phyloP scores from a whole-genome alignment of 495 filamentous ascomycete genomes.

The Aeminium ludgeri region DNA sequence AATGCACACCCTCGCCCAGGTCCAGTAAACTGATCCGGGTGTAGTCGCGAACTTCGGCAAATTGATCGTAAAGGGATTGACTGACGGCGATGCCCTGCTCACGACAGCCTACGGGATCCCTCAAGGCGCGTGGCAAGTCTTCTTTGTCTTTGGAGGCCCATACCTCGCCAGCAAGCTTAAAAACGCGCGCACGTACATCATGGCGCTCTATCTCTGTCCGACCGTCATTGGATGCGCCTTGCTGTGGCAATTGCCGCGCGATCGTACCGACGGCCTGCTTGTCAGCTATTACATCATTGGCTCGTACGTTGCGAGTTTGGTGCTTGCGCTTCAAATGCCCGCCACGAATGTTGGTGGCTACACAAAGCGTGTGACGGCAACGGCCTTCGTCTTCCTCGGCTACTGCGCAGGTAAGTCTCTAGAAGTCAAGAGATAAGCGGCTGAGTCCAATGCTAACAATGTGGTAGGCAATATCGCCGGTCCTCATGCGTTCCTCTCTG shows the following conservation, averaged over 20 bases:
- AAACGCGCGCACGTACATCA: constrained; percentile 25
- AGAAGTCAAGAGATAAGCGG: neutral
- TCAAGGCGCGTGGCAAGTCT: constrained; percentile 26
- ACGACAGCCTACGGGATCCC: constrained; percentile 27
- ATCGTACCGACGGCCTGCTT: constrained; percentile 24
- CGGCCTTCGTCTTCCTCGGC: constrained; percentile 27
- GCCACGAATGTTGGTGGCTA: constrained; percentile 28
- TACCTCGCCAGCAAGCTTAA: constrained; percentile 23
- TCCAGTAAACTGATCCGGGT: neutral
- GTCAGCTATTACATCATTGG: constrained; percentile 29
- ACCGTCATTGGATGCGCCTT: constrained; percentile 24
- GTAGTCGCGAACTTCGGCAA: constrained; percentile 26
- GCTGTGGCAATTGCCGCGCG: constrained; percentile 25
- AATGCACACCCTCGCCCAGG: neutral
- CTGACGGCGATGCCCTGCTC: constrained; percentile 15
- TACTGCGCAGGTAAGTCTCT: constrained; percentile 17
- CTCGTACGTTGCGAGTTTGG: constrained; percentile 26
- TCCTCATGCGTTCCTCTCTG: neutral
- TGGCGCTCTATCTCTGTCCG: constrained; percentile 25
- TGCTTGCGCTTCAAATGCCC: constrained; percentile 29
- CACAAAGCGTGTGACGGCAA: constrained; percentile 28
- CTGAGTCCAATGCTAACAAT: no score
- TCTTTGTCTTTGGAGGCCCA: constrained; percentile 25
- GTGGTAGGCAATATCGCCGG: constrained; percentile 24
- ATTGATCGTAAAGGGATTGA: constrained; percentile 28